These are phyloP conservation scores for Rhynchospora pubera DNA, from an alignment of 176 grass and related monocot species.

Conservation along the genomic window DNA sequence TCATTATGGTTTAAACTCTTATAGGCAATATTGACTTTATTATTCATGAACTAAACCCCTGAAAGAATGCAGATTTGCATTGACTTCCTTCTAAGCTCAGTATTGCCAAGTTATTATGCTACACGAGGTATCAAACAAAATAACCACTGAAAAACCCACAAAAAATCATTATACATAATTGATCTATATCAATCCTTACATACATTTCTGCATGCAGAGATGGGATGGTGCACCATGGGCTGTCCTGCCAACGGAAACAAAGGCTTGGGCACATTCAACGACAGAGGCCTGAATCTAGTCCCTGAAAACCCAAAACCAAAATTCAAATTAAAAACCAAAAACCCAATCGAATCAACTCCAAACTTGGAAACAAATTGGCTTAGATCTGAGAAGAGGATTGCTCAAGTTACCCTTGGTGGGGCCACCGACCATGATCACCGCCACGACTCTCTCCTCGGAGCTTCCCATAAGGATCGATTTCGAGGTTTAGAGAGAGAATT, in stretches of 20 bases:
- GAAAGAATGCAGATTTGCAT: background rate
- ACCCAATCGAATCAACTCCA: background rate
- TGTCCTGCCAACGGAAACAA: conserved; percentile 91
- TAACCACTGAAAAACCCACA: background rate
- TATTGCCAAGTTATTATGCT: background rate
- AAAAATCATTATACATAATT: background rate
- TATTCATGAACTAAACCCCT: background rate
- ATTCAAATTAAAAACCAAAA: background rate
- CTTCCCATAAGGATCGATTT: conserved; percentile 40
- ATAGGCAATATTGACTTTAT: background rate
- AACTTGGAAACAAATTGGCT: background rate
- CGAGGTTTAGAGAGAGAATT: background rate
- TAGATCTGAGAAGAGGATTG: conserved; percentile 33
- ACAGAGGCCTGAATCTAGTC: conserved; percentile 87
- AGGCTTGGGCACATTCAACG: conserved; percentile 96
- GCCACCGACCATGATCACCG: conserved; percentile 98
- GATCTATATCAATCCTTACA: background rate
- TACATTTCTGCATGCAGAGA: conserved; percentile 76
- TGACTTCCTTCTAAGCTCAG: background rate
- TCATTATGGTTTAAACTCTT: background rate
- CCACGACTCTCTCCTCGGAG: conserved; percentile 72
- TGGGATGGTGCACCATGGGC: conserved; percentile 96
- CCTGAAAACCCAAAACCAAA: conserved; percentile 35
- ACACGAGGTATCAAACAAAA: background rate
- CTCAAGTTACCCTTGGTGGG: conserved; percentile 65